Evolutionary conservation across 495 filamentous ascomycete genomes (phyloP).

Genomic region (Tuber aestivum): DNA sequence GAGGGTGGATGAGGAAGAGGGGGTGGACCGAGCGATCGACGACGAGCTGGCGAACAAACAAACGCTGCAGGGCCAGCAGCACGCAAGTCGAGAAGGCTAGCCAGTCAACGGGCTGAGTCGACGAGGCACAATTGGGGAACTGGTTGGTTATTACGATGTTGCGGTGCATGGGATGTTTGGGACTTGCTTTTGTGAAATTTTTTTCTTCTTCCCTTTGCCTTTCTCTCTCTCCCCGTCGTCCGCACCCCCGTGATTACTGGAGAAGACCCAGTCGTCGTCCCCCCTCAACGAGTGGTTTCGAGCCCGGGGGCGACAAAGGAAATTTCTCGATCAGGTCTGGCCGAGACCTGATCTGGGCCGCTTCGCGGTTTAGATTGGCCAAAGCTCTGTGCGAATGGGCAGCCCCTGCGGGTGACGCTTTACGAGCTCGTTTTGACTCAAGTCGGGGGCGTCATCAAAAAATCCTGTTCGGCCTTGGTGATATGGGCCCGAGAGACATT

Average conservation of each 20-base stretch:
- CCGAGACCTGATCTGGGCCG: slow-evolving; percentile 4
- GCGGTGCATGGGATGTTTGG: slow-evolving; percentile 1
- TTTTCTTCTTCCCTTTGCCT: not conserved
- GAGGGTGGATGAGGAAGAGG: slow-evolving; percentile 26
- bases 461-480: not conserved
- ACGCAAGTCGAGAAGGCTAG: slow-evolving; percentile 21
- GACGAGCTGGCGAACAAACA: slow-evolving; percentile 19
- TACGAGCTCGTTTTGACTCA: not conserved
- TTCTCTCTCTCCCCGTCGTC: not conserved
- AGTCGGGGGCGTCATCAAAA: not conserved
- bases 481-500: not conserved
- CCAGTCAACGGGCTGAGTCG: not conserved
- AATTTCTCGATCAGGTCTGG: not conserved
- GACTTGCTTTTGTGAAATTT: slow-evolving; percentile 3
- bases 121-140: not conserved
- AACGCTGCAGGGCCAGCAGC: slow-evolving; percentile 36
- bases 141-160: not conserved
- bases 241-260: not conserved
- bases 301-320: not conserved
- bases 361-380: not conserved
- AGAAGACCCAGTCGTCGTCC: not conserved
- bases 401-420: not conserved
- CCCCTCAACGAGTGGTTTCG: slow-evolving; percentile 1
- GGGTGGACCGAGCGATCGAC: slow-evolving; percentile 17
- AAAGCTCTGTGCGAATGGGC: not conserved